Conservation (phyloP, 2,329 filamentous ascomycete genomes). For the Fusarium sp. region DNA sequence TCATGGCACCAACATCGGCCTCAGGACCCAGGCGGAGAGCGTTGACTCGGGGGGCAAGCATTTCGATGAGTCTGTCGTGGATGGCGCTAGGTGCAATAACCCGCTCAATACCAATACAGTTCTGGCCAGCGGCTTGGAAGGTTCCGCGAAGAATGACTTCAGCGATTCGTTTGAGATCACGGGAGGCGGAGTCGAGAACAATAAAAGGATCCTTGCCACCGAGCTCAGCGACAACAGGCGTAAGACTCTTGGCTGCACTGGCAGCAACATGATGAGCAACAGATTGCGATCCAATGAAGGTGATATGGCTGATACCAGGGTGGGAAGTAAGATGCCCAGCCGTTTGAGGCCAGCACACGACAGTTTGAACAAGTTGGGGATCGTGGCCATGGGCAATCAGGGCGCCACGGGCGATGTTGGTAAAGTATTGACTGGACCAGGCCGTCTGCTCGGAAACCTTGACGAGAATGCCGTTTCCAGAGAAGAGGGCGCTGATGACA, state of each 20-base stretch:
- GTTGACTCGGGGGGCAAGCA: conserved; percentile 80
- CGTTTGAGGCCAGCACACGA: conserved; percentile 88
- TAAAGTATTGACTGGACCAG: conserved; percentile 90
- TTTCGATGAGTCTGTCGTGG: conserved; percentile 78
- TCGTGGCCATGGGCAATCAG: conserved; percentile 86
- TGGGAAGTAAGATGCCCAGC: conserved; percentile 88
- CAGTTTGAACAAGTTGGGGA: conserved; percentile 82
- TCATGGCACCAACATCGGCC: conserved; percentile 89
- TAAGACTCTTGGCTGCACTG: conserved; percentile 87
- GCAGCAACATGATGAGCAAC: conserved; percentile 91
- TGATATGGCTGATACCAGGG: conserved; percentile 85
- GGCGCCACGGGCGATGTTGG: conserved; percentile 81
- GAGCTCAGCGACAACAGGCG: conserved; percentile 88
- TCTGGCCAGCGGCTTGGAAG: conserved; percentile 96
- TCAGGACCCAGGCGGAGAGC: conserved; percentile 81
- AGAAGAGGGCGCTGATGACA: conserved; percentile 89
- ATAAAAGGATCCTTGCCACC: conserved; percentile 96
- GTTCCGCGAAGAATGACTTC: conserved; percentile 91
- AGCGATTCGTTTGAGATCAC: conserved; percentile 77
- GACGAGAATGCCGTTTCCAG: conserved; percentile 91
- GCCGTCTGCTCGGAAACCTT: conserved; percentile 97
- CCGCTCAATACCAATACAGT: conserved; percentile 97
- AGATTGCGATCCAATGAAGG: conserved; percentile 91
- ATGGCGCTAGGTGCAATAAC: conserved; percentile 83
- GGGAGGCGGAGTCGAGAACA: conserved; percentile 80